Conservation (phyloP, 1,139 yeast genomes). For the Candida tetrigidarum region DNA sequence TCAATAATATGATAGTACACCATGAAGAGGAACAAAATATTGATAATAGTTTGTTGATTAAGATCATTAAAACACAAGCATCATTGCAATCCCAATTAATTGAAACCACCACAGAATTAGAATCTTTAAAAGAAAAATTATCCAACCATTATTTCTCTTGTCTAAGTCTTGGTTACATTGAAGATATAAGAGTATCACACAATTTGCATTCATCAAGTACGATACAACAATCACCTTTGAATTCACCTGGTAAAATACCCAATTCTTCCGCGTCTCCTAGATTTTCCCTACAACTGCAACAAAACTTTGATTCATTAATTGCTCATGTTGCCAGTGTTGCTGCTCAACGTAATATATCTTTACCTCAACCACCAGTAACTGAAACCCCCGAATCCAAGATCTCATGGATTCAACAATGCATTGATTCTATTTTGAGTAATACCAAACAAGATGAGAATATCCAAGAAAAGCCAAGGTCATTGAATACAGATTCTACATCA, state of each 20-base stretch:
- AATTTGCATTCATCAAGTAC: conserved; percentile 7
- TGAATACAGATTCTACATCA: background rate
- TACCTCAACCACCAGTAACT: conserved; percentile 45
- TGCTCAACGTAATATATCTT: conserved; percentile 49
- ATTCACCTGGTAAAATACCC: conserved; percentile 11
- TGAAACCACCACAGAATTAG: conserved; percentile 34
- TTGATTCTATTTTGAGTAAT: conserved; percentile 38
- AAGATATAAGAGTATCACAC: conserved; percentile 39
- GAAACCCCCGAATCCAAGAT: conserved; percentile 37
- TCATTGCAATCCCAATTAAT: conserved; percentile 37
- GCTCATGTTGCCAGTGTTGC: conserved; percentile 59
- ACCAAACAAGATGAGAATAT: conserved; percentile 2
- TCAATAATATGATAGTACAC: conserved; percentile 27
- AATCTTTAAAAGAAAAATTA: conserved; percentile 29
- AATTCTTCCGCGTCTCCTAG: conserved; percentile 9
- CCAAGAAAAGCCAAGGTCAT: too few species aligned
- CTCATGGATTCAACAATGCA: conserved; percentile 59
- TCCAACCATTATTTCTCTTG: conserved; percentile 50
- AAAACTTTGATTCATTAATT: conserved; percentile 48
- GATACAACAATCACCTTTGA: conserved; percentile 1
- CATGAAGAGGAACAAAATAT: conserved; percentile 24
- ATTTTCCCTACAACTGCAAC: conserved; percentile 9
- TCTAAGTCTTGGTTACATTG: conserved; percentile 49
- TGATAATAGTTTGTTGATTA: conserved; percentile 32
- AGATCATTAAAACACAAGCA: conserved; percentile 39